A percentile compares a stretch with the other conserved stretches of the same genome.
These are phyloP conservation scores for Leonotis leonurus DNA, from an alignment of 257 asterid genomes.

Conservation along the genomic window DNA sequence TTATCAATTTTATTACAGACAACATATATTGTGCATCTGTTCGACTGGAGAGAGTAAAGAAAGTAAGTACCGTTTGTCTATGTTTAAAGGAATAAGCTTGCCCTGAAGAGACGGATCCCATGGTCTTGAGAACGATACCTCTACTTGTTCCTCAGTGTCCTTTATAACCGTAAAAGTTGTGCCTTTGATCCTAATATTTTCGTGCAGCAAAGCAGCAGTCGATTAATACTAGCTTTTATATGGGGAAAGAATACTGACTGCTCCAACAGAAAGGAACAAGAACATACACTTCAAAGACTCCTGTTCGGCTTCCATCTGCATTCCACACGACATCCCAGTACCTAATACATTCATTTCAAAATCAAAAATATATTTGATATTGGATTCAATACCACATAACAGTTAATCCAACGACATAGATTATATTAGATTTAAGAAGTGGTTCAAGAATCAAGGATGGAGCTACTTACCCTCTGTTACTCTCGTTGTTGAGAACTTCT, in stretches of 20 bases:
- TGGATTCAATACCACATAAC: background rate
- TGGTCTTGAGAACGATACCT: conserved; percentile 67
- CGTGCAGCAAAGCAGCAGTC: background rate
- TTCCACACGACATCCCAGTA: conserved; percentile 63
- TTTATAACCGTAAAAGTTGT: conserved; percentile 44
- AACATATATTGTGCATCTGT: background rate
- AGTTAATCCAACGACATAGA: background rate
- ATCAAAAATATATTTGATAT: background rate
- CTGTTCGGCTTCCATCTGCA: conserved; percentile 45
- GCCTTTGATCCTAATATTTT: conserved; percentile 53
- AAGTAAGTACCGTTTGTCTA: conserved; percentile 58
- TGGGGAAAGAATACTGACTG: background rate
- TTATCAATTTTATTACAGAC: background rate
- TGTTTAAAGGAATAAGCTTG: conserved; percentile 55
- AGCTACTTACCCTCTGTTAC: conserved; percentile 42
- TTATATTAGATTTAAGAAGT: background rate
- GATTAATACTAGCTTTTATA: background rate
- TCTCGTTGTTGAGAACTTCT: conserved; percentile 46
- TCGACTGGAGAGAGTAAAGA: background rate
- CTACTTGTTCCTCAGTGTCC: conserved; percentile 62
- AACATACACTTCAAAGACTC: conserved; percentile 48
- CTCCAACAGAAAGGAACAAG: background rate
- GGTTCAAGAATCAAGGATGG: background rate
- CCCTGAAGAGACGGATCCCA: conserved; percentile 66
- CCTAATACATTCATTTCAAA: conserved; percentile 24